phyloP scores from a whole-genome alignment of 805 yeast genomes.

The Ogataea minuta region DNA sequence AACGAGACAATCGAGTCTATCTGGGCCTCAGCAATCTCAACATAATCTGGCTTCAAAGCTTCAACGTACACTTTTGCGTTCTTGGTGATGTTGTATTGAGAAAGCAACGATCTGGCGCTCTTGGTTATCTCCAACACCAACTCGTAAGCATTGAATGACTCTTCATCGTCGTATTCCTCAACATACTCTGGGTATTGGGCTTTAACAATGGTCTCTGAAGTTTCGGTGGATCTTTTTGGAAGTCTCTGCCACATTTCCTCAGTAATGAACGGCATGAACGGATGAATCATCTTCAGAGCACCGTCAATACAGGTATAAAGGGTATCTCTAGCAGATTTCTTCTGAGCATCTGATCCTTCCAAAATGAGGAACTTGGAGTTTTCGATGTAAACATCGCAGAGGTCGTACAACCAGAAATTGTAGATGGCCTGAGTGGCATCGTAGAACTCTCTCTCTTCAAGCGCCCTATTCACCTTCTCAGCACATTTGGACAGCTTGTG shows the following conservation, averaged over 20 bases:
- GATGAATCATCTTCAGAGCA: slow-evolving; percentile 89
- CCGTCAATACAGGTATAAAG: slow-evolving; percentile 89
- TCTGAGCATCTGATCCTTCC: slow-evolving; percentile 85
- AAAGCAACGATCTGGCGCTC: slow-evolving; percentile 85
- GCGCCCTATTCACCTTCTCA: slow-evolving; percentile 56
- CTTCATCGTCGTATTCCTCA: slow-evolving; percentile 57
- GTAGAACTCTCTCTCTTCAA: slow-evolving; percentile 86
- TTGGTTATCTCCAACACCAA: slow-evolving; percentile 82
- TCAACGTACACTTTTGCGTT: slow-evolving; percentile 85
- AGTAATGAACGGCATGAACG: slow-evolving; percentile 96
- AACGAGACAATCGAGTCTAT: slow-evolving; percentile 84
- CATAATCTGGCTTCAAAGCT: slow-evolving; percentile 47
- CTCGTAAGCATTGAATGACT: slow-evolving; percentile 75
- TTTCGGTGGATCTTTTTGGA: slow-evolving; percentile 79
- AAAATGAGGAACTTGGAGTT: slow-evolving; percentile 89
- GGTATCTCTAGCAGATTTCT: slow-evolving; percentile 89
- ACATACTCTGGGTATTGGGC: slow-evolving; percentile 76
- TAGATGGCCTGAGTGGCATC: slow-evolving; percentile 84
- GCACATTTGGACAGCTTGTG: slow-evolving; percentile 77
- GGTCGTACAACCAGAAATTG: slow-evolving; percentile 90
- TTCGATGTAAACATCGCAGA: slow-evolving; percentile 98
- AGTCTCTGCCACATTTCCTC: slow-evolving; percentile 99
- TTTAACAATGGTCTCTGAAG: slow-evolving; percentile 66
- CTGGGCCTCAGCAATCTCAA: slow-evolving; percentile 61
- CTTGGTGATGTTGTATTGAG: slow-evolving; percentile 87